Percentiles rank a stretch among this genome's conserved stretches.
These are phyloP conservation scores for Pichia sp. DNA, from an alignment of 1,139 yeast genomes.

Conservation along the genomic window DNA sequence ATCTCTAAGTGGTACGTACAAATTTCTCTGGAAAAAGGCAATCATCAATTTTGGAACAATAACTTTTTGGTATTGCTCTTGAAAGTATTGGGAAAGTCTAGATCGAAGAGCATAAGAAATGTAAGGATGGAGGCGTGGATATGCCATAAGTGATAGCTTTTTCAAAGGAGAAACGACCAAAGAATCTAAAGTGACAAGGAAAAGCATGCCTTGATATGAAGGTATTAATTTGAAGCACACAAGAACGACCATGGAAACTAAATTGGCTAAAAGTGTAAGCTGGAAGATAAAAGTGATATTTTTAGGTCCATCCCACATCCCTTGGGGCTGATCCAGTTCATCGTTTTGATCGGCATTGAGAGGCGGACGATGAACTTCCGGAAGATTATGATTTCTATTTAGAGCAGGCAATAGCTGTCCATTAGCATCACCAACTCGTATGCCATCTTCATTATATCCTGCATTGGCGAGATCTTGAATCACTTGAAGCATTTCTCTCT, in stretches of 20 bases:
- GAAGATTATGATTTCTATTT: background rate
- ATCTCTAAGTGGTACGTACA: constrained; percentile 25
- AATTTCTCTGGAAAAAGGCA: constrained; percentile 11
- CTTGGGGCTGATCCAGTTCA: background rate
- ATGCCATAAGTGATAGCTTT: background rate
- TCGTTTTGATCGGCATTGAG: background rate
- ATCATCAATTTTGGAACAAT: constrained; percentile 10
- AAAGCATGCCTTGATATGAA: constrained; percentile 29
- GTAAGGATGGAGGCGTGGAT: background rate
- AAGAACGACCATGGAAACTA: constrained; percentile 42
- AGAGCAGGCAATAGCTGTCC: background rate
- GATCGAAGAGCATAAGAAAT: background rate
- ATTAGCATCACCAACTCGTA: constrained; percentile 2
- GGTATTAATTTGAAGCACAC: constrained; percentile 53
- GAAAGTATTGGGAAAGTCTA: background rate
- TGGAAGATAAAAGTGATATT: constrained; percentile 22
- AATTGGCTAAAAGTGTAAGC: constrained; percentile 36
- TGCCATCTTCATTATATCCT: background rate
- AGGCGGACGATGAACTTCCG: background rate
- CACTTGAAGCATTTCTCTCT: background rate
- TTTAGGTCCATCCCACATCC: constrained; percentile 19
- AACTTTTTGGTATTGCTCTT: background rate
- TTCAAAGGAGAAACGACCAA: background rate
- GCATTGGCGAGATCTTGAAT: background rate
- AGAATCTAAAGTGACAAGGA: background rate